Evolutionary conservation across 179 eudicot genomes (phyloP), one percentile per base, ranked within the genome.

Genomic region (Corrigiola litoralis): DNA sequence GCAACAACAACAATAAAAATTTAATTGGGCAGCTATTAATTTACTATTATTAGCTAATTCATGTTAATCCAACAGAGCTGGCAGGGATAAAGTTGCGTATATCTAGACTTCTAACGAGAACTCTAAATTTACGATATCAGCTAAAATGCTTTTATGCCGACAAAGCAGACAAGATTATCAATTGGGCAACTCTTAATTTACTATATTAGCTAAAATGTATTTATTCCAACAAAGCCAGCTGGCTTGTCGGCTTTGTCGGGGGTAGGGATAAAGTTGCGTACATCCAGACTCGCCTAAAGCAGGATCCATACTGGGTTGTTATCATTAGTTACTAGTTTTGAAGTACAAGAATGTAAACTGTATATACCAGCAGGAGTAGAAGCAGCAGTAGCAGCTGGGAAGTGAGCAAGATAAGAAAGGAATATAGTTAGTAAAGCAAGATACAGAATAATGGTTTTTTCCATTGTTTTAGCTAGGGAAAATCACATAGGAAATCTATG

Each of bases 331-430:
- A 16, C 21, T 6, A 10, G 38, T 33, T 1, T 4, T 23, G 1
- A 53, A 53, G 16, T 29, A 6, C 32, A 20, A 13, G 32, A 55
- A 34, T 18, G 20, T n/a, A n/a, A 24, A 50, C 33, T 29, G 9
- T 31, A 46, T 20, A 28, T 61, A 76, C 84, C 80, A 68, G 83
- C 72, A 70, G 75, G 68, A 59, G 91, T 72, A 32, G 85, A 80
- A 67, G 81, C 86, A 67, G 88, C 86, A 68, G 82, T 81, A 70
- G 81, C 56, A 72, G 82, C 78, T 52, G 61, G 83, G 67, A 79
- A 74, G 5, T 51, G 84, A 56, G 73, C 70, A 42, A 71, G 11
- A 54, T 10, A 75, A 62, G 60, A 50, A 73, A 79, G 27, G 12
- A 74, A 32, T n/a, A 84, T 33, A 56, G 69, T 50, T 28, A 58